Evolutionary conservation across 345 rosid genomes (phyloP).

Genomic region (Salix udensis): DNA sequence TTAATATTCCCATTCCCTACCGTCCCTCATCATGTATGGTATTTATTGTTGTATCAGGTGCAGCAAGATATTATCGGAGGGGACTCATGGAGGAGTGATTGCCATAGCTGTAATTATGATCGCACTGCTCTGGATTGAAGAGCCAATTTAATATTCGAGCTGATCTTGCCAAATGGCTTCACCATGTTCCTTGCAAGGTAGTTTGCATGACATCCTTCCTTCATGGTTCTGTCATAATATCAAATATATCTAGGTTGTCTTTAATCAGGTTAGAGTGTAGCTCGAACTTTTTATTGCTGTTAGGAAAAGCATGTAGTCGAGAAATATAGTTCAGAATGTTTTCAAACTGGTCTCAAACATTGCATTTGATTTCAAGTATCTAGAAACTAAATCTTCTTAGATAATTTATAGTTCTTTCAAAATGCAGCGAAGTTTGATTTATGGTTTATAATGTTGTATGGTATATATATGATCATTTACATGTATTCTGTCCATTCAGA

Average conservation of each 20-base stretch:
- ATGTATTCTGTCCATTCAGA: too few relatives aligned
- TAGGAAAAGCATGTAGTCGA: neutral
- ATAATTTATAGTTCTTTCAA: too few relatives aligned
- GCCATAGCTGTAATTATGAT: neutral
- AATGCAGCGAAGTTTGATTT: neutral
- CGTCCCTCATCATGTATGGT: neutral
- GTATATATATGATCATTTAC: neutral
- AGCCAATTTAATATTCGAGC: slow-evolving; percentile 4
- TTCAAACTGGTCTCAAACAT: neutral
- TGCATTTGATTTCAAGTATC: neutral
- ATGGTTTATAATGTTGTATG: neutral
- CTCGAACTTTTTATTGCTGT: neutral
- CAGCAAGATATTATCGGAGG: neutral
- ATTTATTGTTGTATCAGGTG: slow-evolving; percentile 4
- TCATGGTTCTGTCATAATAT: neutral
- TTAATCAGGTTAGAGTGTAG: neutral
- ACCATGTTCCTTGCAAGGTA: neutral
- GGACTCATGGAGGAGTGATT: neutral
- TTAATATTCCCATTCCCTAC: neutral
- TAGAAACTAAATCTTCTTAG: too few relatives aligned
- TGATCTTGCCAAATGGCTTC: neutral
- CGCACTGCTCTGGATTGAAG: neutral
- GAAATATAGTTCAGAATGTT: neutral
- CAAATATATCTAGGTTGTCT: neutral
- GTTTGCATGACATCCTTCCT: neutral